phyloP scores from a whole-genome alignment of 1,284 basidiomycete genomes.

The Marasmius tenuissimus region DNA sequence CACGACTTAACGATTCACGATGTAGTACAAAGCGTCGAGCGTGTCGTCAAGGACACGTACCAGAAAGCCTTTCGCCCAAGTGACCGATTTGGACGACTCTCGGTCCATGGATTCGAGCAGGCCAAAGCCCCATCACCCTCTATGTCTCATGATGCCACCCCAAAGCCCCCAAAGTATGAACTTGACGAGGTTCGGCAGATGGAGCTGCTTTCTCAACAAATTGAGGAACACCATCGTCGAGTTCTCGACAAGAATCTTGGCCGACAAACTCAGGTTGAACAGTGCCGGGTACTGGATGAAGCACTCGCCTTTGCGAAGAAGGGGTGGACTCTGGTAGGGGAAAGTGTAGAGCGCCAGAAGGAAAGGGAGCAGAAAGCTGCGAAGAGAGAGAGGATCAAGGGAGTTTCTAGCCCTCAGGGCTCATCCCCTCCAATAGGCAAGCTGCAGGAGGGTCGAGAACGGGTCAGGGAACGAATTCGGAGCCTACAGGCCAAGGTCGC shows the following conservation, averaged over 20 bases:
- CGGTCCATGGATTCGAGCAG: neutral
- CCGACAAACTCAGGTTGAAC: neutral
- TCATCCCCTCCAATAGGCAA: neutral
- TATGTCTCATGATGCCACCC: neutral
- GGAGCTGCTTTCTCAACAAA: neutral
- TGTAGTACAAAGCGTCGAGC: neutral
- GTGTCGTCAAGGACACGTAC: neutral
- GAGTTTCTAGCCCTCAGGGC: neutral
- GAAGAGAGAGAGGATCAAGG: neutral
- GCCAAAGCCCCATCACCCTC: neutral
- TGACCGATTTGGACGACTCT: neutral
- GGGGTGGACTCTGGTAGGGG: neutral
- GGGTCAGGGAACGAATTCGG: neutral
- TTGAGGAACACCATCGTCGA: neutral
- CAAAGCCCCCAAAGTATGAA: neutral
- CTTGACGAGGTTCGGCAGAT: neutral
- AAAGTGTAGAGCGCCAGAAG: neutral
- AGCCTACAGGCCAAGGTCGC: neutral
- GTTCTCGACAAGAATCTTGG: neutral
- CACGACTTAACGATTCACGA: neutral
- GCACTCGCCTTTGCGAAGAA: neutral
- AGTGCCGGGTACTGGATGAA: neutral
- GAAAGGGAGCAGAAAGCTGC: neutral
- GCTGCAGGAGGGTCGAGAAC: neutral
- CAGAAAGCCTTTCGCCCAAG: conserved; percentile 1